Percentiles rank a stretch among this genome's conserved stretches.
Evolutionary conservation across 1,284 basidiomycete genomes (phyloP).

Genomic region (Lentinula novae-zelandiae): DNA sequence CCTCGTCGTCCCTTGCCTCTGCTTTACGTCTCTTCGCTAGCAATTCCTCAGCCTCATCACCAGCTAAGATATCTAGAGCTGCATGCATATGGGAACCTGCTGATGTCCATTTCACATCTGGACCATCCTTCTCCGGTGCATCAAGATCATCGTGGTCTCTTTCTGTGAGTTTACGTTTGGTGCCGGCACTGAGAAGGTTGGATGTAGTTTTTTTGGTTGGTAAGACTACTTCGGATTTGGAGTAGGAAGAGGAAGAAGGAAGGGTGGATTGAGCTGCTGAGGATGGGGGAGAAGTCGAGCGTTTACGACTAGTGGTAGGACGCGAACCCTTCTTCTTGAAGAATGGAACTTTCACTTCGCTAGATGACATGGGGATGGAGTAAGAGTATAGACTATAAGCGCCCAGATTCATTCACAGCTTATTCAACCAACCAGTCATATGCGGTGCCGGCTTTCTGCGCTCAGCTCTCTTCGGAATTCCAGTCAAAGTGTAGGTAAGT

Average conservation of each 20-base stretch:
- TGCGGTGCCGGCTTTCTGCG: no score
- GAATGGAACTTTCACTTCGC: constrained; percentile 63
- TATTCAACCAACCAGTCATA: neutral
- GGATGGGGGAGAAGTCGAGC: constrained; percentile 59
- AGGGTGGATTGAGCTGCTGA: constrained; percentile 24
- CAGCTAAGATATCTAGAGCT: constrained; percentile 69
- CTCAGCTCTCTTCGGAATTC: no score
- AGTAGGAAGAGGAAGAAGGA: constrained; percentile 34
- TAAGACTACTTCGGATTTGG: constrained; percentile 66
- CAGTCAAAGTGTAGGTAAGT: no score
- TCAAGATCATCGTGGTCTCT: constrained; percentile 46
- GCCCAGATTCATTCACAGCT: neutral
- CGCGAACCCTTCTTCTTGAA: constrained; percentile 83
- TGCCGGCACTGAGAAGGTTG: constrained; percentile 80
- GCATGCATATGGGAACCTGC: constrained; percentile 65
- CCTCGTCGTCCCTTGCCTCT: constrained; percentile 47
- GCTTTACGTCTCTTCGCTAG: constrained; percentile 59
- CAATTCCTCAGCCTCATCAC: constrained; percentile 77
- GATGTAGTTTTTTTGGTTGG: constrained; percentile 64
- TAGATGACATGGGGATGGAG: constrained; percentile 33
- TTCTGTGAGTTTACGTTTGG: constrained; percentile 71
- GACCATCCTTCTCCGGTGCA: constrained; percentile 51
- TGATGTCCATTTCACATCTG: constrained; percentile 77
- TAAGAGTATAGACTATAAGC: neutral
- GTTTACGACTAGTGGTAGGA: constrained; percentile 68